Evolutionary conservation across 2,329 filamentous ascomycete genomes (phyloP).

Genomic region (Epichloe elymi): DNA sequence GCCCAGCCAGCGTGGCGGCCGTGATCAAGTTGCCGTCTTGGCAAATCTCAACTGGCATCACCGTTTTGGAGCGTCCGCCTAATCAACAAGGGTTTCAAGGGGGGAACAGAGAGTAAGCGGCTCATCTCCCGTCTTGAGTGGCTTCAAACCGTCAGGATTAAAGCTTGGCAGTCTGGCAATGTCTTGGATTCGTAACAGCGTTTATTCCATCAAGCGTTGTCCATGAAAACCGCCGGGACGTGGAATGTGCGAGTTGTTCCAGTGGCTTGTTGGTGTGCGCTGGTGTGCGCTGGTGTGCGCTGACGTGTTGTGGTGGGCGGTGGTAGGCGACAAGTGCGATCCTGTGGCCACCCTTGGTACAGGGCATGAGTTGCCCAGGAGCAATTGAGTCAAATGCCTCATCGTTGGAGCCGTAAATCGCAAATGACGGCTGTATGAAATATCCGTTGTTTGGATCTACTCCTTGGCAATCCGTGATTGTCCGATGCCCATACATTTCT

Average conservation of each 20-base stretch:
- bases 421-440: not conserved
- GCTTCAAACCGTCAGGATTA: not conserved
- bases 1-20: not conserved
- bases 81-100: not conserved
- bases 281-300: too few relatives aligned
- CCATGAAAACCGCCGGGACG: not conserved
- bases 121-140: not conserved
- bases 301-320: not conserved
- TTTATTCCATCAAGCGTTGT: not conserved
- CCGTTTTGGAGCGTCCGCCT: not conserved
- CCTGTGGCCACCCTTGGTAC: too few relatives aligned
- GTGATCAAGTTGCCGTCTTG: slow-evolving; percentile 2
- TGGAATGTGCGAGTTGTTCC: not conserved
- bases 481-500: not conserved
- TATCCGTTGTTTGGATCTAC: not conserved
- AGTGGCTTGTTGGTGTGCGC: not conserved
- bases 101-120: not conserved
- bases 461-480: not conserved
- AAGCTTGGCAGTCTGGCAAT: slow-evolving; percentile 3
- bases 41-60: slow-evolving; percentile 1
- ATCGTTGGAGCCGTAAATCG: too few relatives aligned
- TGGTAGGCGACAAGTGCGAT: not conserved
- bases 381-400: too few relatives aligned
- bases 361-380: too few relatives aligned
- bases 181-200: not conserved